Percentiles rank a stretch among this genome's conserved stretches.
Evolutionary conservation across 2,329 filamentous ascomycete species (phyloP).

Genomic region (Verticillium alfalfae): DNA sequence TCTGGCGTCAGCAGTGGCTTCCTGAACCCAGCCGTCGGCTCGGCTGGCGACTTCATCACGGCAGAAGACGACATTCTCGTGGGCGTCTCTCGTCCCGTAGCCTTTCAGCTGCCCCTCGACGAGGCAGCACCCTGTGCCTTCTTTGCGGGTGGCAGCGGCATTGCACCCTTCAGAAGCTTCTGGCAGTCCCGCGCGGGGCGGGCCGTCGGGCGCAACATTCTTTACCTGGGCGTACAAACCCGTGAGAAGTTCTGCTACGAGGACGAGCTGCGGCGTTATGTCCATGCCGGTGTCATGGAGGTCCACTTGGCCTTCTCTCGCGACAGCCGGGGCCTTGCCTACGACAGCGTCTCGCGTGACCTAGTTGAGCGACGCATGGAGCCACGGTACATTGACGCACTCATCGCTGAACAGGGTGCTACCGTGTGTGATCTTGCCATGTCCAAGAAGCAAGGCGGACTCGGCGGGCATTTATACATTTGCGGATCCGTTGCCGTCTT

Average conservation of each 20-base stretch:
- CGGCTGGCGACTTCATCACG: constrained; percentile 28
- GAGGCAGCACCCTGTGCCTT: constrained; percentile 43
- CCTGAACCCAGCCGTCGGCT: constrained; percentile 40
- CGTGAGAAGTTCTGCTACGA: constrained; percentile 48
- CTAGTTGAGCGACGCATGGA: constrained; percentile 42
- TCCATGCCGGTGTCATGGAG: constrained; percentile 42
- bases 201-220: constrained; percentile 36
- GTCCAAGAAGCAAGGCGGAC: constrained; percentile 49
- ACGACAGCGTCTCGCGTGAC: constrained; percentile 31
- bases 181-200: constrained; percentile 41
- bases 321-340: constrained; percentile 39
- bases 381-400: constrained; percentile 45
- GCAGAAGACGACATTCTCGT: constrained; percentile 42
- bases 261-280: constrained; percentile 37
- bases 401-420: constrained; percentile 45
- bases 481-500: constrained; percentile 27
- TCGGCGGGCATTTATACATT: constrained; percentile 22
- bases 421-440: constrained; percentile 49
- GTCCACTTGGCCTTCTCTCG: constrained; percentile 48
- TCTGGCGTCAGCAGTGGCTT: constrained; percentile 48
- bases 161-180: constrained; percentile 48
- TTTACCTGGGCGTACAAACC: constrained; percentile 47
- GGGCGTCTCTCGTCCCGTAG: constrained; percentile 44
- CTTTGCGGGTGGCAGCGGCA: constrained; percentile 48
- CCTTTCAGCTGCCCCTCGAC: constrained; percentile 46